phyloP scores from a whole-genome alignment of 2,329 filamentous ascomycete genomes.

The Colletotrichum lupini region DNA sequence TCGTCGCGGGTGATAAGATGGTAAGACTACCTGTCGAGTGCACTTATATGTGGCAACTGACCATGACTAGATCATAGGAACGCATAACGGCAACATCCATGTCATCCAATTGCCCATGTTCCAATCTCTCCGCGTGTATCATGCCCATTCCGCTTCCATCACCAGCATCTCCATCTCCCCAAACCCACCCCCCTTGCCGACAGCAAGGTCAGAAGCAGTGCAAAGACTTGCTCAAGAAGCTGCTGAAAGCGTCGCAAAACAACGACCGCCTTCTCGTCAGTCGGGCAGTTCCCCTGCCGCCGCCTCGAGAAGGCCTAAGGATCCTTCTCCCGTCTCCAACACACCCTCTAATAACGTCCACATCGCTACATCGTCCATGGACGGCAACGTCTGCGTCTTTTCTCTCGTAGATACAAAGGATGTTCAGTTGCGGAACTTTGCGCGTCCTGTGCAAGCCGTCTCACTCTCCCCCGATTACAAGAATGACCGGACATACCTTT shows the following conservation, averaged over 20 bases:
- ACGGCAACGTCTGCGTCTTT: slow-evolving; percentile 93
- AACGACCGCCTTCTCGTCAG: slow-evolving; percentile 43
- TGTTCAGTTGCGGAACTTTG: slow-evolving; percentile 92
- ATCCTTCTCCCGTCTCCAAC: slow-evolving; percentile 70
- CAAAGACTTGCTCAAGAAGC: slow-evolving; percentile 50
- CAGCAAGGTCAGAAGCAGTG: slow-evolving; percentile 53
- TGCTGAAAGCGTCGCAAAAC: slow-evolving; percentile 43
- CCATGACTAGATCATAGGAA: slow-evolving; percentile 80
- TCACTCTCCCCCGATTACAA: slow-evolving; percentile 96
- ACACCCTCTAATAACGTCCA: slow-evolving; percentile 91
- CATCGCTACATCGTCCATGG: slow-evolving; percentile 92
- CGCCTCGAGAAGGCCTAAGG: slow-evolving; percentile 61
- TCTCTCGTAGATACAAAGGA: slow-evolving; percentile 90
- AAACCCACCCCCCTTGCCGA: slow-evolving; percentile 70
- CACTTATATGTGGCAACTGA: slow-evolving; percentile 35
- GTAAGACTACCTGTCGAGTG: slow-evolving; percentile 56
- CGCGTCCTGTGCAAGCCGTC: slow-evolving; percentile 89
- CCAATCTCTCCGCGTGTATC: slow-evolving; percentile 85
- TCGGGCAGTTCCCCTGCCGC: slow-evolving; percentile 58
- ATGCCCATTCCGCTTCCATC: slow-evolving; percentile 91
- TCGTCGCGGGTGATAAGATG: slow-evolving; percentile 97
- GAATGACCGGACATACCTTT: slow-evolving; percentile 87
- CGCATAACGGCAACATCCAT: slow-evolving; percentile 97
- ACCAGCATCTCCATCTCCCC: slow-evolving; percentile 93
- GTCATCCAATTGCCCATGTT: slow-evolving; percentile 86